Conservation (phyloP, 768 basidiomycete genomes). For the Boletus patriciae region DNA sequence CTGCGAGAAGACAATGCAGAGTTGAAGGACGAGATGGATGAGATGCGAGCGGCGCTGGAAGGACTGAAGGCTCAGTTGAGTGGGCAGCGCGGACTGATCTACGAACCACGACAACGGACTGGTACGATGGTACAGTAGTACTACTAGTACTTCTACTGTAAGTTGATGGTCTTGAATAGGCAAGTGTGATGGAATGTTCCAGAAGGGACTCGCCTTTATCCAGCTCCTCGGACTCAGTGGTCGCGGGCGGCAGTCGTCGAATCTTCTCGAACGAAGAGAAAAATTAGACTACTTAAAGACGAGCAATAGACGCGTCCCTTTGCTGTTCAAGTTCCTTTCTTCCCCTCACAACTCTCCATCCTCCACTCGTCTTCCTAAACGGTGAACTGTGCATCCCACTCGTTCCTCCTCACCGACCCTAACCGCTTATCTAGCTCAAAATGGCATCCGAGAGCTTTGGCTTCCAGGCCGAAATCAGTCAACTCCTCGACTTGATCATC, state of each 20-base stretch:
- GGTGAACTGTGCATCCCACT: constrained; percentile 11
- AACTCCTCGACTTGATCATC: constrained; percentile 98
- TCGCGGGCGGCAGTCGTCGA: constrained; percentile 31
- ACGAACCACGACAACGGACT: constrained; percentile 49
- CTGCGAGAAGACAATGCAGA: constrained; percentile 60
- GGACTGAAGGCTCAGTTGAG: constrained; percentile 56
- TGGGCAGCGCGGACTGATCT: constrained; percentile 45
- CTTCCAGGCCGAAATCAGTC: constrained; percentile 99
- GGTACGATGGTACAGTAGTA: constrained; percentile 5
- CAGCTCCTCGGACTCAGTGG: constrained; percentile 3
- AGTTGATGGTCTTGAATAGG: constrained; percentile 23
- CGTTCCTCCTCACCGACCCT: background rate
- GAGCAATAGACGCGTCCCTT: constrained; percentile 19
- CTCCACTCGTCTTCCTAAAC: constrained; percentile 9
- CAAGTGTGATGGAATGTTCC: constrained; percentile 36
- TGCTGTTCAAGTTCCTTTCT: constrained; percentile 7
- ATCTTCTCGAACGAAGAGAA: constrained; percentile 44
- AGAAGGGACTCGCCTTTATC: constrained; percentile 27
- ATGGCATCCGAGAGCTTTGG: constrained; percentile 89
- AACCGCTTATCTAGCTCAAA: constrained; percentile 26
- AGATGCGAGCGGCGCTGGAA: constrained; percentile 71
- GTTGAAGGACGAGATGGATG: constrained; percentile 57
- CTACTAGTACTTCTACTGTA: background rate
- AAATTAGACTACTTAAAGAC: constrained; percentile 38
- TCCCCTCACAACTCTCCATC: constrained; percentile 13